Conservation (phyloP, 805 yeast species). For the Jamesozyma jinghongensis region DNA sequence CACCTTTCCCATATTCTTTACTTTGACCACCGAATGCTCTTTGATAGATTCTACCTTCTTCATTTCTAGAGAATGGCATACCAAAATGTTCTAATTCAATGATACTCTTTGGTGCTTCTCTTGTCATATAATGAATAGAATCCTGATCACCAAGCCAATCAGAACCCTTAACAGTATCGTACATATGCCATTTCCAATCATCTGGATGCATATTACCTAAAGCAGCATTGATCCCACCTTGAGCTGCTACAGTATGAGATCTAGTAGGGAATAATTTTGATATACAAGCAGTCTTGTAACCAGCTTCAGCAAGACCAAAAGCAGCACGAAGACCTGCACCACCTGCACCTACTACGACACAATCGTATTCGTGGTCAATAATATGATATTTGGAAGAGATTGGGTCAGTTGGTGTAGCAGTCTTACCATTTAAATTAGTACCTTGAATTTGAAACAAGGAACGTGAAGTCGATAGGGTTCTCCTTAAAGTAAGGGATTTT, state of each 20-base stretch:
- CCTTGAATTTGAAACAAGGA: constrained; percentile 2
- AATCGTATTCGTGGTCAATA: constrained; percentile 96
- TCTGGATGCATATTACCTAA: constrained; percentile 97
- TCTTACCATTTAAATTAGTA: constrained; percentile 3
- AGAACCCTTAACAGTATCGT: constrained; percentile 97
- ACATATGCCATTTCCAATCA: constrained; percentile 99
- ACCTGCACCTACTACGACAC: constrained; percentile 97
- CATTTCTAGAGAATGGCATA: constrained; percentile 96
- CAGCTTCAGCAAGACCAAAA: constrained; percentile 93
- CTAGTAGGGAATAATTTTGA: constrained; percentile 96
- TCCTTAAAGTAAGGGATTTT: background rate
- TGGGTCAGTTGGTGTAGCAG: constrained; percentile 2
- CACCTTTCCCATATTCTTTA: constrained; percentile 92
- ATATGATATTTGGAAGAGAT: constrained; percentile 54
- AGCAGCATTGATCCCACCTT: constrained; percentile 99
- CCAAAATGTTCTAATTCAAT: constrained; percentile 97
- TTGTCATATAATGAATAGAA: constrained; percentile 97
- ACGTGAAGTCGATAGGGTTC: constrained; percentile 2
- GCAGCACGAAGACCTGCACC: constrained; percentile 99
- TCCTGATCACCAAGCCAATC: constrained; percentile 99
- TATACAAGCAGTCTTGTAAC: constrained; percentile 95
- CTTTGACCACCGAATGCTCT: constrained; percentile 99
- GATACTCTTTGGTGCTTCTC: constrained; percentile 93
- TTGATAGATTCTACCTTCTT: constrained; percentile 93
- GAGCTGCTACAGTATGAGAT: constrained; percentile 98